These are phyloP conservation scores for Orobanche coerulescens DNA, from an alignment of 257 asterid genomes.

Conservation along the genomic window DNA sequence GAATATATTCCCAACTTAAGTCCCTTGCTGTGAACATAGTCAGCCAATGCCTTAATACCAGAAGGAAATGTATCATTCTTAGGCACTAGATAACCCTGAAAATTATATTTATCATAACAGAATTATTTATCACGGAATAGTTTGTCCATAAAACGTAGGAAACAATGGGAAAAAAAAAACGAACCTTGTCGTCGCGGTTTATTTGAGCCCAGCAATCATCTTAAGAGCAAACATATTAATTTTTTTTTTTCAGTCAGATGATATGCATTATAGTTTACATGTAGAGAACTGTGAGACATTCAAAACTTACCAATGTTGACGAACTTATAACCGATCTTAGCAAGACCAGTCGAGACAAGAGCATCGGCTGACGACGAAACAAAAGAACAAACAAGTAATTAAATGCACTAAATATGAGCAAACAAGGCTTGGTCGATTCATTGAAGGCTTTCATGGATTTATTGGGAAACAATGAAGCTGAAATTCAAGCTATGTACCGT, in stretches of 20 bases:
- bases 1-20: slow-evolving; percentile 90
- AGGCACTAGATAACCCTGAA: slow-evolving; percentile 73
- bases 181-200: slow-evolving; percentile 47
- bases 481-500: no score
- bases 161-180: slow-evolving; percentile 5
- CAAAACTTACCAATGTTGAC: slow-evolving; percentile 67
- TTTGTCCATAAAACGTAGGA: neutral
- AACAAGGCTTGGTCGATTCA: no score
- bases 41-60: slow-evolving; percentile 86
- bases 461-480: no score
- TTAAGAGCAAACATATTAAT: slow-evolving; percentile 18
- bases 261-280: neutral
- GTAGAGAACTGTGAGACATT: neutral
- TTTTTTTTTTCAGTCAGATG: no score
- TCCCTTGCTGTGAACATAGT: slow-evolving; percentile 83
- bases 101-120: neutral
- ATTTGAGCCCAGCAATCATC: slow-evolving; percentile 94
- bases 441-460: no score
- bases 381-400: slow-evolving; percentile 2
- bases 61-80: slow-evolving; percentile 79
- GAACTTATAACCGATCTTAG: slow-evolving; percentile 66
- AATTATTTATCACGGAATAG: neutral
- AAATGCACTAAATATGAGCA: neutral
- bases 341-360: slow-evolving; percentile 79
- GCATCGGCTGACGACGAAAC: slow-evolving; percentile 81